Percentiles rank a stretch among this genome's conserved stretches.
These are phyloP conservation scores for Phytophthora cactorum DNA, from an alignment of 352 stramenopile species.

Conservation along the genomic window DNA sequence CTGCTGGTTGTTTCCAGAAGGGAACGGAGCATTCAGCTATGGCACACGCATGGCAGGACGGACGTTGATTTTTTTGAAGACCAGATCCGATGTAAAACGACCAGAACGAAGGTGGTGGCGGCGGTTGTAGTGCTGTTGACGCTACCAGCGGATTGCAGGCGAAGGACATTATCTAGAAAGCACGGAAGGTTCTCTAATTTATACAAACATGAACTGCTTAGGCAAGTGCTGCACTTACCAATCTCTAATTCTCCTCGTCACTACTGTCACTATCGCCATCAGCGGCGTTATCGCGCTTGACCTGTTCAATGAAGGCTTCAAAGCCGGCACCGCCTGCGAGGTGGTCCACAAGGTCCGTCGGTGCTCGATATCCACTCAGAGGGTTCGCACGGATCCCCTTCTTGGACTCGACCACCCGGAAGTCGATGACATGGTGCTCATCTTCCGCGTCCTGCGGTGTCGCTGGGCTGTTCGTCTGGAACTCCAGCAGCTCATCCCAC, in stretches of 20 bases:
- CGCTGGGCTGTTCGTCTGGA: constrained; percentile 20
- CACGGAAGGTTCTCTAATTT: constrained; percentile 38
- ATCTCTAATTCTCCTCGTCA: constrained; percentile 35
- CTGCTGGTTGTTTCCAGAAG: constrained; percentile 30
- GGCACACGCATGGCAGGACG: constrained; percentile 20
- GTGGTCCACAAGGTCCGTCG: constrained; percentile 86
- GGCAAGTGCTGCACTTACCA: constrained; percentile 26
- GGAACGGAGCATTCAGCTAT: constrained; percentile 25
- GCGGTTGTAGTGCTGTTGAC: too few species aligned
- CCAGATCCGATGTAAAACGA: constrained; percentile 35
- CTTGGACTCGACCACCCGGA: constrained; percentile 79
- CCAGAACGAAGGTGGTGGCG: constrained; percentile 8
- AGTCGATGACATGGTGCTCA: constrained; percentile 67
- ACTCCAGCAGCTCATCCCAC: constrained; percentile 84
- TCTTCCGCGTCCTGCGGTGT: constrained; percentile 41
- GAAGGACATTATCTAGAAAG: constrained; percentile 20
- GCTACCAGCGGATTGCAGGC: neutral
- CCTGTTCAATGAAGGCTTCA: constrained; percentile 84
- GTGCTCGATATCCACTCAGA: constrained; percentile 80
- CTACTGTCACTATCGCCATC: constrained; percentile 22
- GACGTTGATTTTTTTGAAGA: constrained; percentile 41
- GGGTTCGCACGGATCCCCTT: constrained; percentile 68
- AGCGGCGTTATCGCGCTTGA: constrained; percentile 73
- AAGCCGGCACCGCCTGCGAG: constrained; percentile 73
- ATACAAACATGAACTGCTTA: constrained; percentile 34